Evolutionary conservation across 2,329 filamentous ascomycete genomes (phyloP).

Genomic region (Rutstroemia sp.): DNA sequence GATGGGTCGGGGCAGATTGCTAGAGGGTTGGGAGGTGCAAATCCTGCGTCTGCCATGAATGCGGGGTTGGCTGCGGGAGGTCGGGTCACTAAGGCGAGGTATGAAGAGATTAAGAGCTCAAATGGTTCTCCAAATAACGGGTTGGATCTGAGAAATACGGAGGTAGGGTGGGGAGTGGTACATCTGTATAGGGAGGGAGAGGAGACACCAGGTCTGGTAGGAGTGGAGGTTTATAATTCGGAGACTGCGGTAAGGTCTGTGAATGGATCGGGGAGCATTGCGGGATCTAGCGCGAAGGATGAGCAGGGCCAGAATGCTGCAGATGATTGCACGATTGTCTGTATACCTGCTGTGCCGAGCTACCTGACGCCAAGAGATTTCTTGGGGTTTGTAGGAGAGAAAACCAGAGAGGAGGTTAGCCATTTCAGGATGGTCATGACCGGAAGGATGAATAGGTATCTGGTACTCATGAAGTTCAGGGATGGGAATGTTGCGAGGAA

Average conservation of each 20-base stretch:
- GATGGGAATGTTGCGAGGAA: constrained; percentile 63
- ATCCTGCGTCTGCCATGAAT: constrained; percentile 17
- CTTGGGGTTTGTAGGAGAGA: constrained; percentile 82
- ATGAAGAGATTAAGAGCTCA: constrained; percentile 42
- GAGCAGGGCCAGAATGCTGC: constrained; percentile 30
- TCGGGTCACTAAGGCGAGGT: constrained; percentile 75
- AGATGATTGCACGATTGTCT: constrained; percentile 72
- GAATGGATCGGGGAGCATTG: constrained; percentile 22
- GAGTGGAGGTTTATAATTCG: constrained; percentile 21
- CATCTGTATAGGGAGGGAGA: constrained; percentile 85
- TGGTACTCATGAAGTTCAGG: constrained; percentile 92
- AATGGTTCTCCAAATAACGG: neutral
- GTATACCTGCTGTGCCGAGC: constrained; percentile 88
- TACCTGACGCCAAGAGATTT: constrained; percentile 91
- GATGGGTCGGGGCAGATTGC: constrained; percentile 36
- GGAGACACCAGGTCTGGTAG: constrained; percentile 56
- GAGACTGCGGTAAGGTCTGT: neutral
- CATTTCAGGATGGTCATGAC: constrained; percentile 95
- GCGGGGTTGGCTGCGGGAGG: constrained; percentile 35
- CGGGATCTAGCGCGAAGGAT: constrained; percentile 17
- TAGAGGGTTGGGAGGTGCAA: constrained; percentile 35
- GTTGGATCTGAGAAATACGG: constrained; percentile 61
- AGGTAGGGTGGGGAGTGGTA: constrained; percentile 86
- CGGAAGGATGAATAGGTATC: constrained; percentile 79
- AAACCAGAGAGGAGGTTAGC: constrained; percentile 76